These are phyloP conservation scores for Sclerotinia borealis DNA, from an alignment of 2,329 filamentous ascomycete species.

Conservation along the genomic window DNA sequence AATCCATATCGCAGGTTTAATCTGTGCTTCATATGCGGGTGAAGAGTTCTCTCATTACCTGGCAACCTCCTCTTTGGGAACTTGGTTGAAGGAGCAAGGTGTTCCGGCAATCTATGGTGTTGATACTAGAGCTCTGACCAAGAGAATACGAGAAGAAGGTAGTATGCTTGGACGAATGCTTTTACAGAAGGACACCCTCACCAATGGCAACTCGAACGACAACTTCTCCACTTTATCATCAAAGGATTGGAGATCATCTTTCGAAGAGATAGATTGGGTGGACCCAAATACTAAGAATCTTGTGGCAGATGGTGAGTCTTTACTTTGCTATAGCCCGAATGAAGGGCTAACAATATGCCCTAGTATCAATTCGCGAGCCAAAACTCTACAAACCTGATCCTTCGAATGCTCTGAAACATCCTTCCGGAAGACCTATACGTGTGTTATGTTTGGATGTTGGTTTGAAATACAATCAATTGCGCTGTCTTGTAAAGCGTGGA, in stretches of 20 bases:
- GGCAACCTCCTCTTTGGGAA: slow-evolving; percentile 80
- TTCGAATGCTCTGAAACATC: slow-evolving; percentile 70
- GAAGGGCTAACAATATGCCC: slow-evolving; percentile 36
- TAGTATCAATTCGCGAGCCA: slow-evolving; percentile 84
- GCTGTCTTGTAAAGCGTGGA: slow-evolving; percentile 84
- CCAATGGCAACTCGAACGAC: slow-evolving; percentile 39
- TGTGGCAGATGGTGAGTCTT: slow-evolving; percentile 79
- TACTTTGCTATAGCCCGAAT: slow-evolving; percentile 17
- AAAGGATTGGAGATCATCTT: slow-evolving; percentile 47
- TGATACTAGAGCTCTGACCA: slow-evolving; percentile 88
- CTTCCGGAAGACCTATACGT: slow-evolving; percentile 79
- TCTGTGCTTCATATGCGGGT: slow-evolving; percentile 85
- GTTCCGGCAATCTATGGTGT: slow-evolving; percentile 93
- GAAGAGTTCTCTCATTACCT: slow-evolving; percentile 95
- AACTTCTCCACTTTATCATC: slow-evolving; percentile 35
- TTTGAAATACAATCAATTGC: slow-evolving; percentile 96
- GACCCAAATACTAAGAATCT: slow-evolving; percentile 92
- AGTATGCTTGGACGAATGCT: slow-evolving; percentile 94
- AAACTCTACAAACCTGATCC: slow-evolving; percentile 77
- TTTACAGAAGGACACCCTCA: slow-evolving; percentile 53
- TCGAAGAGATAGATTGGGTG: slow-evolving; percentile 79
- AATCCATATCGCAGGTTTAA: slow-evolving; percentile 89
- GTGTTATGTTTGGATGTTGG: slow-evolving; percentile 94
- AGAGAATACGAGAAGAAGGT: slow-evolving; percentile 87
- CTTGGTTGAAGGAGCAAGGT: slow-evolving; percentile 94